Base-by-base conservation (phyloP, 2,329 filamentous ascomycete species). In the Colletotrichum tabaci region DNA sequence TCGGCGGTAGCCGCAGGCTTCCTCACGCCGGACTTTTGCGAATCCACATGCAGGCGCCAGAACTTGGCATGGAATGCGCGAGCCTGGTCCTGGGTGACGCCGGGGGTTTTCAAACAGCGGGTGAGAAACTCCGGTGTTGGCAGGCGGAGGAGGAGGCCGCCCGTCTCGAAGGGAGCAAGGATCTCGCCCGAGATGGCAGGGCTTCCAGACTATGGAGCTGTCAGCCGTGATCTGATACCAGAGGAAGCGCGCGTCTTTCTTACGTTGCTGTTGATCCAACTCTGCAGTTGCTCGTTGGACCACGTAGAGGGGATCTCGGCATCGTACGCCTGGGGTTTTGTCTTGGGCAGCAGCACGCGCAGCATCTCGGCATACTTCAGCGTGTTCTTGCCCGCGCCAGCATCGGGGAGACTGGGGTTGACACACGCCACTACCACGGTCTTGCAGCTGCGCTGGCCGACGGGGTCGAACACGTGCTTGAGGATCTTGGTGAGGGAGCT, bases 401-500 rank as follows among this genome's bases (percentile, higher is more conserved):
- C 78, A 66, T 87, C 85, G 1, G 80, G 77, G 21, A 87, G 77
- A 69, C 83, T 84, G 0, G 85, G 85, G 61, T 85, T 87, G 7
- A 87, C 80, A 67, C 85, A 87, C 4, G 84, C 85, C 15, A 87
- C 76, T 2, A 87, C 82, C 0, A 84, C 80, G 2, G 84, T 87
- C 75, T 80, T 84, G 77, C 82, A 85, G 15, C 74, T 75, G 0
- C 81, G 78, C n/a, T 74, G 75, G 15, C 80, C 77, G 0, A 79
- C 71, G 0, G 85, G 84, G 72, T 87, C 85, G 73, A 87, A 87
- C 13, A 87, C 80, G 60, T 86, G 85, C 73, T 87, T 87, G 58
- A 87, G 77, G 0, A 86, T 81, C 75, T 83, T 86, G 8, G 85
- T 87, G 58, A 87, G 74, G 9, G 82, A 80, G 74, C 84, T 85